A percentile compares a stretch with the other conserved stretches of the same genome.
These are phyloP conservation scores for Acanthamoeba sp. DNA, from an alignment of 208 protist species.

Conservation along the genomic window DNA sequence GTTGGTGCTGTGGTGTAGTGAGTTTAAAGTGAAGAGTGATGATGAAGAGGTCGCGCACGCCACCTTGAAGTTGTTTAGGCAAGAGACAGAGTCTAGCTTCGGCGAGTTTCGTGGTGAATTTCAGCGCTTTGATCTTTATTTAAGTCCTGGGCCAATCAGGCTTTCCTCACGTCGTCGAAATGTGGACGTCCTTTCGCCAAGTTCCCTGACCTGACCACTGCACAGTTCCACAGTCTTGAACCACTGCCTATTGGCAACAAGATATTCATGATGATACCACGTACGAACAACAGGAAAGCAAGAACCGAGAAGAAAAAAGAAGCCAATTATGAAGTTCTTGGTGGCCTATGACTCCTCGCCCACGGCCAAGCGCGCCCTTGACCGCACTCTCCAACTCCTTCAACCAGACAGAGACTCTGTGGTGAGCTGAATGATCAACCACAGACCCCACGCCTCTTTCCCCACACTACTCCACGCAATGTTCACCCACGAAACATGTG, in stretches of 20 bases:
- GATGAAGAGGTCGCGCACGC: too few relatives aligned
- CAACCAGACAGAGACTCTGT: not conserved
- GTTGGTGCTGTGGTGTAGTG: too few relatives aligned
- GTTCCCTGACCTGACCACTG: not conserved
- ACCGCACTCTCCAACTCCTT: not conserved
- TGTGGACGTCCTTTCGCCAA: not conserved
- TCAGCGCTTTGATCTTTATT: too few relatives aligned
- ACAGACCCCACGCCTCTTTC: not conserved
- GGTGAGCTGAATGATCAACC: too few relatives aligned
- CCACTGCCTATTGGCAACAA: too few relatives aligned
- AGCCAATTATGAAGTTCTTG: conserved; percentile 7
- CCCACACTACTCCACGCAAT: not conserved
- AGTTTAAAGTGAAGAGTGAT: too few relatives aligned
- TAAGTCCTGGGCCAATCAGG: not conserved
- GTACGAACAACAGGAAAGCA: not conserved
- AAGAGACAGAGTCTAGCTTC: too few relatives aligned
- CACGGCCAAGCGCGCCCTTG: not conserved
- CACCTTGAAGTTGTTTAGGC: too few relatives aligned
- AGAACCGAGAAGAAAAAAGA: not conserved
- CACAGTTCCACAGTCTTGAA: too few relatives aligned
- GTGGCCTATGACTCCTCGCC: conserved; percentile 16
- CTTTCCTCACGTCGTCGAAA: not conserved
- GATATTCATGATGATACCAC: too few relatives aligned
- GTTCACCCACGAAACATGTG: not conserved
- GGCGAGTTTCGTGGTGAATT: too few relatives aligned